Conservation (phyloP, 73 alveolate species). For the Symbiodinium natans region DNA sequence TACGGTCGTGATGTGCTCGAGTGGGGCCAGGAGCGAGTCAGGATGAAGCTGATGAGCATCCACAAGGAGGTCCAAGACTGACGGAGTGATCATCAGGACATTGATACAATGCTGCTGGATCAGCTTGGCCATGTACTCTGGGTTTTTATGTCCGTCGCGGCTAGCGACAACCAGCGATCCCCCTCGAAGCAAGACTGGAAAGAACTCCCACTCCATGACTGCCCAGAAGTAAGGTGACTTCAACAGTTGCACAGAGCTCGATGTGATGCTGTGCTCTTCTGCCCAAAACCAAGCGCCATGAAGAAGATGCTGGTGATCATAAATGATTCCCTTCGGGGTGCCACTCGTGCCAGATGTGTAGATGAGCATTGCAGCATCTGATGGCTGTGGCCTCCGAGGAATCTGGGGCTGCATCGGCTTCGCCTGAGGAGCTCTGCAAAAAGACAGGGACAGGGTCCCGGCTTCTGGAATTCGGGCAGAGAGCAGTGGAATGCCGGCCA, state of each 20-base stretch:
- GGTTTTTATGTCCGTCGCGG: not conserved
- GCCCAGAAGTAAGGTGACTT: too few species aligned
- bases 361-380: not conserved
- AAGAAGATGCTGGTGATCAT: not conserved
- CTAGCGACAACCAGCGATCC: not conserved
- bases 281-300: slow-evolving; percentile 30
- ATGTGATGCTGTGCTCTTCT: not conserved
- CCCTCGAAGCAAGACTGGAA: not conserved
- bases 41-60: not conserved
- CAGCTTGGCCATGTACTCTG: not conserved
- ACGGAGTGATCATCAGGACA: not conserved
- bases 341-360: slow-evolving; percentile 10
- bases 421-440: too few species aligned
- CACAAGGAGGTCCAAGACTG: not conserved
- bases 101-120: not conserved
- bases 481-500: too few species aligned
- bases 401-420: too few species aligned
- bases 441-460: too few species aligned
- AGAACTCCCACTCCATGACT: slow-evolving; percentile 32
- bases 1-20: not conserved
- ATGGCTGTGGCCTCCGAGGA: not conserved
- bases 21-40: too few species aligned
- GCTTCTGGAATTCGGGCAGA: too few species aligned
- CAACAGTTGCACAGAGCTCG: not conserved
- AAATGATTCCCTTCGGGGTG: not conserved